phyloP scores from a whole-genome alignment of 2,329 filamentous ascomycete species.

The Fusarium nematophilum region DNA sequence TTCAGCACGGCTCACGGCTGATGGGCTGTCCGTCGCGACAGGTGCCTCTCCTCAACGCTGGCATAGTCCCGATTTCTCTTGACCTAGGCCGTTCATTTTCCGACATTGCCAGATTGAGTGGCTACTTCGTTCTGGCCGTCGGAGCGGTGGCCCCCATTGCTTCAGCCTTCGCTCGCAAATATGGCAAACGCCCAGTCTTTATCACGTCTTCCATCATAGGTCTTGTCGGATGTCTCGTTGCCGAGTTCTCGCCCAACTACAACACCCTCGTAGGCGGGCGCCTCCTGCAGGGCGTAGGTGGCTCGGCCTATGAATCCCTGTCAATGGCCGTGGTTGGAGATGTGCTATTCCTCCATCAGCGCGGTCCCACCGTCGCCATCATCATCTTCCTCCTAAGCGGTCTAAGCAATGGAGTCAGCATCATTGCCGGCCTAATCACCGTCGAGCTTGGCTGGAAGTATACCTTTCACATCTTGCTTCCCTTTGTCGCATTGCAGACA shows the following conservation, averaged over 20 bases:
- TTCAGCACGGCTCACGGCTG: too few relatives aligned
- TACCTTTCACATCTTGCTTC: conserved; percentile 16
- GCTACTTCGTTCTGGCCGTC: conserved; percentile 7
- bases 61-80: conserved; percentile 4
- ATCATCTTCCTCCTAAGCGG: conserved; percentile 12
- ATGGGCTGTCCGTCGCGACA: not conserved
- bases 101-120: conserved; percentile 15
- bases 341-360: conserved; percentile 20
- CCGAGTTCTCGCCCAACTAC: conserved; percentile 7
- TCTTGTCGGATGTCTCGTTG: conserved; percentile 9
- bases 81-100: conserved; percentile 8
- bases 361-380: conserved; percentile 11
- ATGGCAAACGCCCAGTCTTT: conserved; percentile 20
- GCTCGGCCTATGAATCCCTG: conserved; percentile 19
- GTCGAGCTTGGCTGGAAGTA: conserved; percentile 12
- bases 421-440: conserved; percentile 18
- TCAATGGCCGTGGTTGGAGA: conserved; percentile 5
- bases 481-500: conserved; percentile 11
- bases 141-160: conserved; percentile 5
- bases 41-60: conserved; percentile 13
- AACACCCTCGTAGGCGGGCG: conserved; percentile 6
- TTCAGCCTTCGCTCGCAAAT: conserved; percentile 17
- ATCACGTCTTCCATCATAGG: conserved; percentile 10
- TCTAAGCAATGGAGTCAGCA: conserved; percentile 11
- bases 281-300: conserved; percentile 8